phyloP scores from a whole-genome alignment of 2,329 filamentous ascomycete species.

The Fusarium coicis region DNA sequence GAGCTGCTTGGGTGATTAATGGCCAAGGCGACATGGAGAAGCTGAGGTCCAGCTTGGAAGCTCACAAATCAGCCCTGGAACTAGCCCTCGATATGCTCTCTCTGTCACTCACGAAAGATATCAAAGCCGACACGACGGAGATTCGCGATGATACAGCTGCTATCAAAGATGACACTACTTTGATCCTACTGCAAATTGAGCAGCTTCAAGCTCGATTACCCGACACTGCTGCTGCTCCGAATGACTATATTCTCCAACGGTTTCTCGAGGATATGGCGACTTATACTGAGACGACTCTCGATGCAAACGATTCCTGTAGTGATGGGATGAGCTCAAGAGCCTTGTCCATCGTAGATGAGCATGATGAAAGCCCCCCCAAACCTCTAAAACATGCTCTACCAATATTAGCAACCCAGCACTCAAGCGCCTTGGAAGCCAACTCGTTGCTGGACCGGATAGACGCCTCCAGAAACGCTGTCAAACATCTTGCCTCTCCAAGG shows the following conservation, averaged over 20 bases:
- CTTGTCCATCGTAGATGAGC: neutral
- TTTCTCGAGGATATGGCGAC: conserved; percentile 22
- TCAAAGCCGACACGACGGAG: conserved; percentile 2
- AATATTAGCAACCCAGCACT: rapidly evolving
- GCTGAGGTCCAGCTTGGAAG: conserved; percentile 10
- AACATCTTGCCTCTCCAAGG: too few relatives aligned
- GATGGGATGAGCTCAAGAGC: neutral
- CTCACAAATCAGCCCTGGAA: conserved; percentile 21
- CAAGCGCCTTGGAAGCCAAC: rapidly evolving
- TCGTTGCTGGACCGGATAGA: rapidly evolving
- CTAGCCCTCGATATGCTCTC: conserved; percentile 9
- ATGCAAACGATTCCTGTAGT: neutral
- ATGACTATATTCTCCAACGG: conserved; percentile 7
- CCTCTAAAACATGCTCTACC: rapidly evolving
- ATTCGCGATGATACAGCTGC: conserved; percentile 4
- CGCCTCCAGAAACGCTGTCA: too few relatives aligned
- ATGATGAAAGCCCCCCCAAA: rapidly evolving
- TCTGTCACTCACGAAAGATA: neutral
- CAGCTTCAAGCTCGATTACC: conserved; percentile 4
- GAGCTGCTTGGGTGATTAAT: neutral
- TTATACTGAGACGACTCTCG: conserved; percentile 3
- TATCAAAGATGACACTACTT: conserved; percentile 5
- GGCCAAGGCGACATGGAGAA: conserved; percentile 23
- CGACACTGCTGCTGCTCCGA: neutral
- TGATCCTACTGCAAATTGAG: conserved; percentile 15